Base-by-base conservation (phyloP, 768 basidiomycete species). In the Rhizopogon roseolus region DNA sequence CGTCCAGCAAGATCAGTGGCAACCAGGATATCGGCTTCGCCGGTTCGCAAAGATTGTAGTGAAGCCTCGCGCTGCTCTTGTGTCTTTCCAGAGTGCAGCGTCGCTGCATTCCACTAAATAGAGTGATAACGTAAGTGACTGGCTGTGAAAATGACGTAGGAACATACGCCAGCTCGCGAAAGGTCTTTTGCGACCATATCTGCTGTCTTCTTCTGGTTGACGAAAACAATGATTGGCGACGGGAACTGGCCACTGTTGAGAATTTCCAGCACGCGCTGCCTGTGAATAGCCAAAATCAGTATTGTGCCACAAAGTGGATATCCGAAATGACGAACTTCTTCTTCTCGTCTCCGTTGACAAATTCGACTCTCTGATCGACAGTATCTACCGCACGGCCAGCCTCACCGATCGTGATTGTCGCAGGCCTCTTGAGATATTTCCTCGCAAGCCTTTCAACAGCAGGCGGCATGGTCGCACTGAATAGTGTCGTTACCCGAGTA, bases 191-290 rank as follows among this genome's bases (percentile, higher is more conserved):
- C 88, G 34, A 99, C 93, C 86, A 94, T 92, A 67, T 99, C 97
- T 49, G 95, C 96, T 11, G 93, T 96, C 79, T 98, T 97, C 79
- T 99, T 99, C 72, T 98, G 95, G 69, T 98, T 98, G 76, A 98
- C 95, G 72, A 98, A 99, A 17, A 94, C 90, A 58, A 99, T 99
- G 61, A 99, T 98, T 5, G 97, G 97, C 16, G 97, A 83, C 36
- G 84, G 71, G 68, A 84, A 93, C 57, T 81, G 77, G 40, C 85
- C 87, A 57, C 85, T 87, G 75, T 95, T 93, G 71, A 99, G 85
- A 58, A 98, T 92, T 66, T 98, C 96, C 64, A 97, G 73, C 66
- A 98, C 68, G 44, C 84, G 81, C 57, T 88, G 83, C 70, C 93
- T 97, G 64, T 16, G 58, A 44, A 45, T 8, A 16, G 10, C 14